Percentiles rank a stretch among this genome's conserved stretches.
These are phyloP conservation scores for Tremella yokohamensis DNA, from an alignment of 768 basidiomycete species.

Conservation along the genomic window DNA sequence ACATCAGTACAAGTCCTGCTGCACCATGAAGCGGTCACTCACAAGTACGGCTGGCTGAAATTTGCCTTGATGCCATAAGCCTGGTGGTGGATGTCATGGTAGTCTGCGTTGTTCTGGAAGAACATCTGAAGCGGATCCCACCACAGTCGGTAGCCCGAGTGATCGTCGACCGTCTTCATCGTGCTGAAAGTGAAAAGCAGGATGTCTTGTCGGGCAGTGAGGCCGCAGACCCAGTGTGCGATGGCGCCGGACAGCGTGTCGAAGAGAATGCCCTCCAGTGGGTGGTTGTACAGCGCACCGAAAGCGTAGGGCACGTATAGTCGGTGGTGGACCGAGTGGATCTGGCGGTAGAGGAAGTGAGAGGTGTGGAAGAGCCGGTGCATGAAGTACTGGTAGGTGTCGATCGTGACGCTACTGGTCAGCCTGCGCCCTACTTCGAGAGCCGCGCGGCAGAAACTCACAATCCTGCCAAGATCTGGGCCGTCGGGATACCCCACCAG, in stretches of 20 bases:
- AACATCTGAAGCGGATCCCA: constrained; percentile 88
- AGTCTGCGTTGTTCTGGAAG: constrained; percentile 86
- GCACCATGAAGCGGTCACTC: constrained; percentile 19
- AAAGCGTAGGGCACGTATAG: constrained; percentile 96
- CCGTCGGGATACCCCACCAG: constrained; percentile 84
- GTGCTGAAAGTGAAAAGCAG: constrained; percentile 79
- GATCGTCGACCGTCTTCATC: constrained; percentile 91
- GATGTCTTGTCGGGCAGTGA: constrained; percentile 77
- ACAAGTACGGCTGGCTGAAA: constrained; percentile 91
- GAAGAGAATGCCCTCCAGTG: constrained; percentile 85
- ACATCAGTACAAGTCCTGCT: constrained; percentile 4
- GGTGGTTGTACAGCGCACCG: constrained; percentile 96
- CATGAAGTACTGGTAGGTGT: constrained; percentile 97
- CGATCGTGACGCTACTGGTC: constrained; percentile 72
- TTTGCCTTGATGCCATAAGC: constrained; percentile 89
- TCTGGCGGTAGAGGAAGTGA: constrained; percentile 81
- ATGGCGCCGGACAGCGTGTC: constrained; percentile 76
- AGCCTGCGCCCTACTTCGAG: background rate
- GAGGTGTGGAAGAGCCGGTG: constrained; percentile 89
- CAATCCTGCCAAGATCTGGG: constrained; percentile 76
- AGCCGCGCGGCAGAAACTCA: constrained; percentile 55
- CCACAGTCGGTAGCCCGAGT: constrained; percentile 83
- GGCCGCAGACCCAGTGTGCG: constrained; percentile 65
- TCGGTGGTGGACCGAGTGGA: constrained; percentile 92
- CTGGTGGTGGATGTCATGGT: constrained; percentile 98